Evolutionary conservation across 495 filamentous ascomycete genomes (phyloP).

Genomic region (Elaphomyces granulatus): DNA sequence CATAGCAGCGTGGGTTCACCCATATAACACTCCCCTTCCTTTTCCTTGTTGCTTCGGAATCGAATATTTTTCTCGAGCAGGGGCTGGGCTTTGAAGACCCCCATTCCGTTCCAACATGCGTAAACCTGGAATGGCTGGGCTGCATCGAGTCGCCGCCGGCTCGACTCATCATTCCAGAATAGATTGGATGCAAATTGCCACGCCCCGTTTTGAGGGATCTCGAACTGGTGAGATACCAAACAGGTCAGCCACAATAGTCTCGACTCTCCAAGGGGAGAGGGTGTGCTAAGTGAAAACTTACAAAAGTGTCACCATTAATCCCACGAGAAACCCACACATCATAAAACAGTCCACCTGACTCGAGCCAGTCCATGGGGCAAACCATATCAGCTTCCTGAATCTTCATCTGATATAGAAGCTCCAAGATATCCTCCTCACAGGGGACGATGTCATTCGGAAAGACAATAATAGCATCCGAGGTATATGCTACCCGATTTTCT

Average conservation of each 20-base stretch:
- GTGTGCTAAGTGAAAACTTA: no score
- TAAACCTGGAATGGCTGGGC: no score
- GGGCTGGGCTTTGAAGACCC: no score
- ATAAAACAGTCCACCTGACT: slow-evolving; percentile 30
- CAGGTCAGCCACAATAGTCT: no score
- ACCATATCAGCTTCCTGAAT: slow-evolving; percentile 34
- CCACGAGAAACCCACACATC: slow-evolving; percentile 39
- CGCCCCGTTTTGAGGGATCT: no score
- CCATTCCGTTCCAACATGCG: no score
- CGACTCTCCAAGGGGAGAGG: no score
- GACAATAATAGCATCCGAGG: slow-evolving; percentile 25
- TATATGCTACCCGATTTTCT: slow-evolving; percentile 5
- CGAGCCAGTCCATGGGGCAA: slow-evolving; percentile 41
- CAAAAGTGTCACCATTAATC: no score
- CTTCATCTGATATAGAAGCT: slow-evolving; percentile 31
- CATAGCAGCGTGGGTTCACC: slow-evolving; percentile 35
- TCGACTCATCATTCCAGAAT: no score
- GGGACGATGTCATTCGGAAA: slow-evolving; percentile 37
- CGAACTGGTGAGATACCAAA: no score
- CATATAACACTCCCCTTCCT: slow-evolving; percentile 28
- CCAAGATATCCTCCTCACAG: slow-evolving; percentile 39
- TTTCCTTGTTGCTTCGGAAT: slow-evolving; percentile 1
- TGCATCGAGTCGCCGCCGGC: no score
- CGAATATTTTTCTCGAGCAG: neutral
- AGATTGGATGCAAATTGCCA: no score